phyloP scores from a whole-genome alignment of 768 basidiomycete genomes.

The Pleurotus tuoliensis region DNA sequence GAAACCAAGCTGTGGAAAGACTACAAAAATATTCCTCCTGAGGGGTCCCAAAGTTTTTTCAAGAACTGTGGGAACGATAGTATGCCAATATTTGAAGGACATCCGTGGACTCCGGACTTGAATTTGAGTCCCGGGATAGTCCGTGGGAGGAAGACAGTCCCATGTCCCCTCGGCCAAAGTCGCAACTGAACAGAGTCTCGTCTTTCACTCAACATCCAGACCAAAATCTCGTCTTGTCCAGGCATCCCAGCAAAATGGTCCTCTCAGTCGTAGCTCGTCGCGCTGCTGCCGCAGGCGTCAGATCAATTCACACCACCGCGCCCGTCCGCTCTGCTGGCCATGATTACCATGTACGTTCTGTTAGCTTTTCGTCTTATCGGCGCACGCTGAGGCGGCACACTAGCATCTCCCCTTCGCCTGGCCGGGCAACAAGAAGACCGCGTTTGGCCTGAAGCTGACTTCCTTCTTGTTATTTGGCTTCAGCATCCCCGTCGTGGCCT shows the following conservation, averaged over 20 bases:
- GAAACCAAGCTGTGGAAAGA: too few relatives aligned
- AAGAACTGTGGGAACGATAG: too few relatives aligned
- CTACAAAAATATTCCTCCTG: too few relatives aligned
- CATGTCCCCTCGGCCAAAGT: not conserved
- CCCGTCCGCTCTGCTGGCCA: constrained; percentile 45
- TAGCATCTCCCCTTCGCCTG: constrained; percentile 57
- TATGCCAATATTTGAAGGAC: too few relatives aligned
- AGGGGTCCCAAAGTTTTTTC: too few relatives aligned
- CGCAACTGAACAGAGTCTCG: not conserved
- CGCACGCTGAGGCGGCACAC: constrained; percentile 10
- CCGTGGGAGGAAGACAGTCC: not conserved
- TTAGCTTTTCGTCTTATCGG: not conserved
- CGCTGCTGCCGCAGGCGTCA: constrained; percentile 30
- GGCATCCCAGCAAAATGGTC: constrained; percentile 26
- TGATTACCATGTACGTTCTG: constrained; percentile 52
- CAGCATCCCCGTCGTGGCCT: constrained; percentile 63
- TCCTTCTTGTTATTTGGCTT: constrained; percentile 53
- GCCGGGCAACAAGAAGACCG: constrained; percentile 46
- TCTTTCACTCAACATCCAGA: constrained; percentile 9
- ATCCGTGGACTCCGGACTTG: too few relatives aligned
- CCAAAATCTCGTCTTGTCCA: not conserved
- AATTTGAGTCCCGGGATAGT: too few relatives aligned
- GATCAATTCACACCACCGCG: constrained; percentile 21
- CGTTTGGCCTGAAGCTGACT: constrained; percentile 46
- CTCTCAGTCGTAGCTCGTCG: constrained; percentile 39